Conservation (phyloP, 176 grass and related monocot species). For the Carex pumila region DNA sequence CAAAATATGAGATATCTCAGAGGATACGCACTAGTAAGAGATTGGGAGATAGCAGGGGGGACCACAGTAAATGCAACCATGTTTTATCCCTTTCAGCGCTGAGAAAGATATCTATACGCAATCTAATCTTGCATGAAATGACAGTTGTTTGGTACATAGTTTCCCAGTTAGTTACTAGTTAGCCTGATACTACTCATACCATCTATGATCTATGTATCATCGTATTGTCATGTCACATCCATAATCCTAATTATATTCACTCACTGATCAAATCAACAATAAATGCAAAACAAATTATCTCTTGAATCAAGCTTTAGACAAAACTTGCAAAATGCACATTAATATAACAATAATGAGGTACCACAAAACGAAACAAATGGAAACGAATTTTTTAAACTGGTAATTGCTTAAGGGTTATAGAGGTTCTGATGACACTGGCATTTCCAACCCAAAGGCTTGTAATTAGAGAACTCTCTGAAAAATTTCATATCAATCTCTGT, state of each 20-base stretch:
- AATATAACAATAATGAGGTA: neutral
- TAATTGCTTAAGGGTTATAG: constrained; percentile 52
- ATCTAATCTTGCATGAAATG: constrained; percentile 4
- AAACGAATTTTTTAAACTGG: neutral
- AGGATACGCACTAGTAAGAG: neutral
- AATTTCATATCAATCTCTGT: neutral
- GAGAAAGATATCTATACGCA: neutral
- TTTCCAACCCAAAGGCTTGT: constrained; percentile 96
- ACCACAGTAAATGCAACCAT: constrained; percentile 8
- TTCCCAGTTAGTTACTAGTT: neutral
- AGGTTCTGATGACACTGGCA: constrained; percentile 67
- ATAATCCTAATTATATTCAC: neutral
- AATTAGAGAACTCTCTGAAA: constrained; percentile 65
- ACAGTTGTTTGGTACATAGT: neutral
- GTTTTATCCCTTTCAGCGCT: constrained; percentile 8
- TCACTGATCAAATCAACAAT: neutral
- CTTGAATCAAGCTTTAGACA: neutral
- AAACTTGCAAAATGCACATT: neutral
- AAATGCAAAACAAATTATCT: neutral
- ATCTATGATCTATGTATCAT: neutral
- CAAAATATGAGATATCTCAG: no score
- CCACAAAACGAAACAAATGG: neutral
- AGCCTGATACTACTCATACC: neutral
- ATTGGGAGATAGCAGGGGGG: neutral
- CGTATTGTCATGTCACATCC: no score